phyloP scores from a whole-genome alignment of 2,329 filamentous ascomycete species.

The Cladophialophora bantiana region DNA sequence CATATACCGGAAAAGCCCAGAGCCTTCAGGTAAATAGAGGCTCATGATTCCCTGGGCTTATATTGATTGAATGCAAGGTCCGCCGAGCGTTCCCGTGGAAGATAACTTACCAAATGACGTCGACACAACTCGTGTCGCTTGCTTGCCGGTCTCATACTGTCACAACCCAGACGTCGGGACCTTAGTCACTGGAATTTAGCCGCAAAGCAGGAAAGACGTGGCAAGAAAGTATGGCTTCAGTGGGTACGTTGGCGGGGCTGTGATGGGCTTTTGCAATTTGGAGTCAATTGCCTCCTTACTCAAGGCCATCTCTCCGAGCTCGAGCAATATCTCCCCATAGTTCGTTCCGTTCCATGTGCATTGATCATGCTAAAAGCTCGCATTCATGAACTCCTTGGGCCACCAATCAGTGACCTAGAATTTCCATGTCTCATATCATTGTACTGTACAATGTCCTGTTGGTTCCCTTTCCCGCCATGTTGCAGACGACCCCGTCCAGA shows the following conservation, averaged over 20 bases:
- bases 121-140: not conserved
- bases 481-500: not conserved
- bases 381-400: conserved; percentile 4
- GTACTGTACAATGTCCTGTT: conserved; percentile 9
- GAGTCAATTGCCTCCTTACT: not conserved
- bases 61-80: not conserved
- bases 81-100: not conserved
- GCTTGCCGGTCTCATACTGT: conserved; percentile 1
- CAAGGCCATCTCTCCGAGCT: conserved; percentile 18
- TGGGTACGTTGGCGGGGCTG: not conserved
- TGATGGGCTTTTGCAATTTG: conserved; percentile 3
- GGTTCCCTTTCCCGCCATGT: not conserved
- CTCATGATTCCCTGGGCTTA: not conserved
- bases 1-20: not conserved
- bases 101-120: not conserved
- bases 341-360: not conserved
- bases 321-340: not conserved
- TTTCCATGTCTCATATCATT: conserved; percentile 23
- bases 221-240: not conserved
- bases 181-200: conserved; percentile 19
- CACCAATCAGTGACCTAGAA: not conserved
- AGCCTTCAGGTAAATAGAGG: not conserved
- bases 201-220: conserved; percentile 5
- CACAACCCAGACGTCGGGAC: not conserved
- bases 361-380: conserved; percentile 38